phyloP scores from a whole-genome alignment of 371 early-diverging fungal species.

The Vavraia culicis region DNA sequence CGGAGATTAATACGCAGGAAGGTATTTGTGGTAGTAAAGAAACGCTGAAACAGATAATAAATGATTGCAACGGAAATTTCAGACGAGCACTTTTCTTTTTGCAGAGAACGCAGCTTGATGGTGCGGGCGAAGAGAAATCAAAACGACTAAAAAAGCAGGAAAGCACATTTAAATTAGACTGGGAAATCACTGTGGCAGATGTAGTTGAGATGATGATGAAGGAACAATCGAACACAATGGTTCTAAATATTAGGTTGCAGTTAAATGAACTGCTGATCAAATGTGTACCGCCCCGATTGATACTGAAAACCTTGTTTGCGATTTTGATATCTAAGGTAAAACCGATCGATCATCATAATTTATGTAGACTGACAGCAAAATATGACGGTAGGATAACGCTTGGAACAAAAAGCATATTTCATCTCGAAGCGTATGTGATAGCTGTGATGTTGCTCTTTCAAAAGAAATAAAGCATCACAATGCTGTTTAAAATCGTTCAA shows the following conservation, averaged over 20 bases:
- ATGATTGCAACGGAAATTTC: constrained; percentile 55
- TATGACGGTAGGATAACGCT: constrained; percentile 49
- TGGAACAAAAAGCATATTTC: constrained; percentile 76
- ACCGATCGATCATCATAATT: too few species aligned
- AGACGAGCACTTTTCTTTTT: constrained; percentile 64
- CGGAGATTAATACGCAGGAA: constrained; percentile 21
- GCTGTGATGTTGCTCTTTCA: constrained; percentile 20
- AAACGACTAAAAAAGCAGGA: constrained; percentile 44
- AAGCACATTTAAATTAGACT: constrained; percentile 49
- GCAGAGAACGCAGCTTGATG: constrained; percentile 54
- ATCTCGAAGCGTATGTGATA: constrained; percentile 83
- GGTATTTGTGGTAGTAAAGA: constrained; percentile 12
- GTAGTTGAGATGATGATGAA: constrained; percentile 51
- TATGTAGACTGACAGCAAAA: constrained; percentile 6
- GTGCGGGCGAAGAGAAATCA: constrained; percentile 49
- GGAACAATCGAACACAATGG: constrained; percentile 48
- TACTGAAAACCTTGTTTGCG: too few species aligned
- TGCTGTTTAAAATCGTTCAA: too few species aligned
- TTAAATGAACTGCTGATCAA: constrained; percentile 48
- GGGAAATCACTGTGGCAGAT: constrained; percentile 56
- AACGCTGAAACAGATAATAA: constrained; percentile 46
- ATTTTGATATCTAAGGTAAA: too few species aligned
- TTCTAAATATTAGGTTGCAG: constrained; percentile 52
- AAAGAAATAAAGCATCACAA: too few species aligned
- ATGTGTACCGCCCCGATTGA: not conserved